Conservation (phyloP, 768 basidiomycete species). For the Lyophyllum semitale region DNA sequence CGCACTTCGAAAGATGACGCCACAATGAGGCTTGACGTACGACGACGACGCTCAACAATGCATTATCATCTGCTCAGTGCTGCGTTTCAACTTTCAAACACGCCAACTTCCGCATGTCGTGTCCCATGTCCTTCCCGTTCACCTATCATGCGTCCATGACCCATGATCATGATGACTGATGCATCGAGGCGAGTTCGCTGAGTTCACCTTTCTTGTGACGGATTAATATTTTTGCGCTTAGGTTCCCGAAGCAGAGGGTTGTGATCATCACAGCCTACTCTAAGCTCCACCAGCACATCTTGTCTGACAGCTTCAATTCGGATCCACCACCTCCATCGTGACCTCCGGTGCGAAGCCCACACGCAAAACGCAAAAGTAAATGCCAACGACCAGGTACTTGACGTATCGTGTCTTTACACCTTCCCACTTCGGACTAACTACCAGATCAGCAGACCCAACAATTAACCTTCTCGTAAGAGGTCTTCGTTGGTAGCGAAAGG, state of each 20-base stretch:
- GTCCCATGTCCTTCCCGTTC: background rate
- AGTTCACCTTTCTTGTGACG: background rate
- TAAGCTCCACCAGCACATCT: background rate
- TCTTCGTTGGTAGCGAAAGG: background rate
- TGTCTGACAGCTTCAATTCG: slow-evolving; percentile 7
- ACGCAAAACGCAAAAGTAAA: slow-evolving; percentile 2
- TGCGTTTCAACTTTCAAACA: too few relatives aligned
- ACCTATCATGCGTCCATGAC: too few relatives aligned
- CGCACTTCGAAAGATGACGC: slow-evolving; percentile 10
- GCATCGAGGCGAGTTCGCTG: too few relatives aligned
- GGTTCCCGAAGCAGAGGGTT: background rate
- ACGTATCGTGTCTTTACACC: slow-evolving; percentile 1
- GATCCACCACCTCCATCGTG: background rate
- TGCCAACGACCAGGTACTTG: background rate
- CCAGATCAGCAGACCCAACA: background rate
- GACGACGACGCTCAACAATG: background rate
- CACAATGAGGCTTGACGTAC: slow-evolving; percentile 11
- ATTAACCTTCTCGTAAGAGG: background rate
- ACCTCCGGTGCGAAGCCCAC: background rate
- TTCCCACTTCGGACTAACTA: background rate
- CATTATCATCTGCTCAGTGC: background rate
- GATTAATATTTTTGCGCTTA: background rate
- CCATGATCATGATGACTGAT: background rate
- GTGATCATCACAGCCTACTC: slow-evolving; percentile 11
- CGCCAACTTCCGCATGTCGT: background rate